Conservation (phyloP, 495 filamentous ascomycete species). For the Aspergillus homomorphus region DNA sequence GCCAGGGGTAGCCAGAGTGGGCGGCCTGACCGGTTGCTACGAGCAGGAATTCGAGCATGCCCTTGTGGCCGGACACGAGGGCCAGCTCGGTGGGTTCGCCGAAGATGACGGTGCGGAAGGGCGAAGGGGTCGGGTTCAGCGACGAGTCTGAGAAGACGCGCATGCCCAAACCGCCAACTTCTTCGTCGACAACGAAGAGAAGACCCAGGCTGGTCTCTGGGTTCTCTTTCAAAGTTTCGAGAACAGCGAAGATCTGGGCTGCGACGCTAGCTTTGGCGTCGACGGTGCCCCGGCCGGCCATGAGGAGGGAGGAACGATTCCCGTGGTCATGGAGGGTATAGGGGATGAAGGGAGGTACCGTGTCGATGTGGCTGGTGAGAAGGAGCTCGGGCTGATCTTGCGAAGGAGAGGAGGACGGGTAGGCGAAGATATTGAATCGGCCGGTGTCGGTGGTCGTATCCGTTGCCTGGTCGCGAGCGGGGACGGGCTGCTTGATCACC, state of each 20-base stretch:
- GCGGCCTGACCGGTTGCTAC: conserved; percentile 70
- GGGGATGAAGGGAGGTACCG: conserved; percentile 65
- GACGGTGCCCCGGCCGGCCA: conserved; percentile 77
- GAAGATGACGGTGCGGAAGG: conserved; percentile 73
- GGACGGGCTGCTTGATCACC: conserved; percentile 59
- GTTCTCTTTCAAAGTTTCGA: conserved; percentile 52
- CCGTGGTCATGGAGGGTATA: conserved; percentile 29
- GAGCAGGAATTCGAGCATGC: conserved; percentile 62
- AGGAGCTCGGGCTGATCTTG: conserved; percentile 55
- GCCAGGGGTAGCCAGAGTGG: conserved; percentile 86
- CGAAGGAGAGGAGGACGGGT: conserved; percentile 51
- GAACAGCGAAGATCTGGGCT: conserved; percentile 65
- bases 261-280: conserved; percentile 91
- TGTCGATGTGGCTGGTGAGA: conserved; percentile 73
- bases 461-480: conserved; percentile 22
- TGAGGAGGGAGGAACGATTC: conserved; percentile 40
- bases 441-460: conserved; percentile 6
- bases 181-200: conserved; percentile 89
- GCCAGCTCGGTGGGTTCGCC: conserved; percentile 85
- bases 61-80: conserved; percentile 89
- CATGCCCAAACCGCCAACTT: conserved; percentile 84
- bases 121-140: conserved; percentile 31
- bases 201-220: conserved; percentile 56
- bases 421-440: conserved; percentile 79
- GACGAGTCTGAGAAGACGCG: conserved; percentile 42